Evolutionary conservation across 2,329 filamentous ascomycete genomes (phyloP), one percentile per base, ranked within the genome.

Genomic region (Monosporascus sp.): DNA sequence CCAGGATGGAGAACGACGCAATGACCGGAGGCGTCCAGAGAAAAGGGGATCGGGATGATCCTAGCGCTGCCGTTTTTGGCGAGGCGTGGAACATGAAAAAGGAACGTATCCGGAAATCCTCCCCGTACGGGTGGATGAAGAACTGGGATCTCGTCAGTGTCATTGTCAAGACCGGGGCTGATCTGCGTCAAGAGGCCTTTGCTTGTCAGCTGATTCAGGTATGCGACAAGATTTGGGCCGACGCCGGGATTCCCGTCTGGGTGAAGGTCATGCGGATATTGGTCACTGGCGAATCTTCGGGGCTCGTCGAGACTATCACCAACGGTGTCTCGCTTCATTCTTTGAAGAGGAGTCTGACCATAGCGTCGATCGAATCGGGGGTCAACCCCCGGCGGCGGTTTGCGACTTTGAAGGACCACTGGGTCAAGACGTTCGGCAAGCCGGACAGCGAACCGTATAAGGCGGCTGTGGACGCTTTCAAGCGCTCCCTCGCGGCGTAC

Each of bases 141-240:
- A 93, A 91, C 65, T 94, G 89, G 89, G 89, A 94, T 64, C 78
- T 94, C 24, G 78, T 94, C 57, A 92, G 88, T 65, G 89, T 94
- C 55, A 94, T 94, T 65, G 87, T 94, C 62, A 94, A 94, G 74
- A 94, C 89, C 11, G 89, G 89, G 3, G 87, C 87, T 2, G 89
- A 94, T 70, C 74, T 94, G 56, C 80, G 89, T 49, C 89, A 94
- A 72, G 89, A 94, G 71, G 89, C 89, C 0, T 94, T 94, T 69
- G 89, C 89, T 7, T 93, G 89, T 67, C 89, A 94, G 71, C 79
- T 94, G 45, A 94, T 94, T 60, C 78, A 84, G 53, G 87, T 91
- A 14, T 94, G 89, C 70, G 81, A 88, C 65, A 89, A 87, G 72
- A 91, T 92, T 60, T 94, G 89, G 87, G 74, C 84, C 47, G 88